These are phyloP conservation scores for Porcisia deanei DNA, from an alignment of 208 protist species.

Conservation along the genomic window DNA sequence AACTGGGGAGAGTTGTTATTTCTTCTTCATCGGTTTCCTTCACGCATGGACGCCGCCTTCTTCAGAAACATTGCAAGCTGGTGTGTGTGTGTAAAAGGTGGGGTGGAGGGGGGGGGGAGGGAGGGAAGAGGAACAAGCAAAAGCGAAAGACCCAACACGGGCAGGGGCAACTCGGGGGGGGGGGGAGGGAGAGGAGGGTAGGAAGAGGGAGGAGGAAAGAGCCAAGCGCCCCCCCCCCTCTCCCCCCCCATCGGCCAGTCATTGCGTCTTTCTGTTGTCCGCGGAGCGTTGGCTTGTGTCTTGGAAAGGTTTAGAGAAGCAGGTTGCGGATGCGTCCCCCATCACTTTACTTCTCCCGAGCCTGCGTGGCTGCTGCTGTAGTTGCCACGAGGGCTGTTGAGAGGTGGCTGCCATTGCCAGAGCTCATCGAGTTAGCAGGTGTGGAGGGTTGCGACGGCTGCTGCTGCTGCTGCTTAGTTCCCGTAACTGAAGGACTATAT, in stretches of 20 bases:
- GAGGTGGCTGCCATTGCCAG: not conserved
- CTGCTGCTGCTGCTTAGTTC: not conserved
- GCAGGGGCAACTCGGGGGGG: not conserved
- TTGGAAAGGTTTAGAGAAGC: not conserved
- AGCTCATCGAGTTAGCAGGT: not conserved
- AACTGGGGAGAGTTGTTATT: too few species aligned
- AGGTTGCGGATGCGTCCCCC: not conserved
- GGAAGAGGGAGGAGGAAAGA: too few species aligned
- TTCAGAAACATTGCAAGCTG: too few species aligned
- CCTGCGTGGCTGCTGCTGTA: not conserved
- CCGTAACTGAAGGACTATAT: not conserved
- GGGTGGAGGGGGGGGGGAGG: too few species aligned
- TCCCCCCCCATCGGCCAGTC: not conserved
- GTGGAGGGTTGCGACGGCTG: not conserved
- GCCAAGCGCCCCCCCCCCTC: not conserved
- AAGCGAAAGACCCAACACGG: too few species aligned
- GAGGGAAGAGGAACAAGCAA: too few species aligned
- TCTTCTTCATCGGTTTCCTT: too few species aligned
- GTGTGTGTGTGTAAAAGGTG: too few species aligned
- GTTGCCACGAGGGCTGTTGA: not conserved
- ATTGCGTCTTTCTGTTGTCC: not conserved
- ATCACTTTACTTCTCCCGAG: not conserved
- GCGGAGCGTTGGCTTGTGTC: not conserved
- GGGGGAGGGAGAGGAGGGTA: not conserved
- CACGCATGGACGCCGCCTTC: too few species aligned